A percentile compares a stretch with the other conserved stretches of the same genome.
These are phyloP conservation scores for Mallotus japonicus DNA, from an alignment of 441 rosid genomes.

Conservation along the genomic window DNA sequence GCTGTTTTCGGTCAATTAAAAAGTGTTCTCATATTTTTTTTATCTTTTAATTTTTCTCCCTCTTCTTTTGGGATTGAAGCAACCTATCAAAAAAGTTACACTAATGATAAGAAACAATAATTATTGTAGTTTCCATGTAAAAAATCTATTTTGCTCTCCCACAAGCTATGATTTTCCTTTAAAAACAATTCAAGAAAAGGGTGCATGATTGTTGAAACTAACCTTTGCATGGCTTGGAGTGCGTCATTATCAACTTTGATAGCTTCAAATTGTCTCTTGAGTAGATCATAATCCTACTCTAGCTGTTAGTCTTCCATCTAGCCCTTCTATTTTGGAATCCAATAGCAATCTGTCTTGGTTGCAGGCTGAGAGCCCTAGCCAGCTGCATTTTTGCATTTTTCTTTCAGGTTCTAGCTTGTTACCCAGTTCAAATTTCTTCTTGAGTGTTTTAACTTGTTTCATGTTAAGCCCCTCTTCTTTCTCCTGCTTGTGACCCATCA, in stretches of 20 bases:
- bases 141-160: too few relatives aligned
- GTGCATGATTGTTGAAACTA: neutral
- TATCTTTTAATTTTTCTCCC: too few relatives aligned
- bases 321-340: slow-evolving; percentile 98
- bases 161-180: neutral
- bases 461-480: slow-evolving; percentile 82
- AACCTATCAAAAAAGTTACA: too few relatives aligned
- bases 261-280: slow-evolving; percentile 66
- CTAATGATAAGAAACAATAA: too few relatives aligned
- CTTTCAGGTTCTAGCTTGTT: slow-evolving; percentile 96
- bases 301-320: slow-evolving; percentile 93
- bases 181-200: neutral
- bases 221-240: slow-evolving; percentile 81
- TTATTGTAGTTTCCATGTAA: too few relatives aligned
- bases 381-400: slow-evolving; percentile 90
- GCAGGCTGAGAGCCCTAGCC: slow-evolving; percentile 83
- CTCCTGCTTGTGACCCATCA: slow-evolving; percentile 88
- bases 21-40: too few relatives aligned
- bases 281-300: slow-evolving; percentile 84
- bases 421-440: slow-evolving; percentile 85
- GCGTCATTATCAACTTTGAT: slow-evolving; percentile 74
- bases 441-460: slow-evolving; percentile 91
- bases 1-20: too few relatives aligned
- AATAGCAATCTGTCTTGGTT: slow-evolving; percentile 89
- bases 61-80: too few relatives aligned